phyloP scores from a whole-genome alignment of 73 alveolate genomes.

The Tetrahymena thermophila region DNA sequence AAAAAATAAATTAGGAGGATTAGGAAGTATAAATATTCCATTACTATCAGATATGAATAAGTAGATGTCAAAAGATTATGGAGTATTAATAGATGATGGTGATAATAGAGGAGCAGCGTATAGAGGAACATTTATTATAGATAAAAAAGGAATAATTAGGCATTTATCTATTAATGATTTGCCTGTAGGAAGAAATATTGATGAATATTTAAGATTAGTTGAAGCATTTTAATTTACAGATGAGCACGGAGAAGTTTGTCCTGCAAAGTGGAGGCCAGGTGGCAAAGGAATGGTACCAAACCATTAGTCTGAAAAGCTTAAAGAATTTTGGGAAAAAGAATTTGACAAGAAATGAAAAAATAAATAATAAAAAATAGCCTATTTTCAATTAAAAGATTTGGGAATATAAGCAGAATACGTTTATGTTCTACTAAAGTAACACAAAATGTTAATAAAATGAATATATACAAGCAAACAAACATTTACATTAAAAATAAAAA shows the following conservation, averaged over 20 bases:
- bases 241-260: conserved; percentile 98
- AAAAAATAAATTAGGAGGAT: conserved; percentile 62
- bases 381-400: background rate
- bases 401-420: background rate
- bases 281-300: conserved; percentile 83
- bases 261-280: conserved; percentile 96
- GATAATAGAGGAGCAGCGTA: conserved; percentile 78
- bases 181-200: conserved; percentile 95
- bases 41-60: conserved; percentile 81
- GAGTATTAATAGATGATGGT: conserved; percentile 68
- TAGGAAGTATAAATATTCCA: conserved; percentile 86
- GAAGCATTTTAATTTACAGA: conserved; percentile 95
- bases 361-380: background rate
- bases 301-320: conserved; percentile 45
- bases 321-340: conserved; percentile 70
- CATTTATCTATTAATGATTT: conserved; percentile 91
- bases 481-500: background rate
- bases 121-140: conserved; percentile 97
- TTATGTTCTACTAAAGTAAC: background rate
- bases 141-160: conserved; percentile 83
- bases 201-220: conserved; percentile 84
- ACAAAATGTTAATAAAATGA: no score
- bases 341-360: conserved; percentile 54
- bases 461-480: background rate
- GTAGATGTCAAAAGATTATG: conserved; percentile 66